Percentiles rank a stretch among this genome's conserved stretches.
Conservation (phyloP, 2,329 filamentous ascomycete genomes). For the Podosphaera fusca region DNA sequence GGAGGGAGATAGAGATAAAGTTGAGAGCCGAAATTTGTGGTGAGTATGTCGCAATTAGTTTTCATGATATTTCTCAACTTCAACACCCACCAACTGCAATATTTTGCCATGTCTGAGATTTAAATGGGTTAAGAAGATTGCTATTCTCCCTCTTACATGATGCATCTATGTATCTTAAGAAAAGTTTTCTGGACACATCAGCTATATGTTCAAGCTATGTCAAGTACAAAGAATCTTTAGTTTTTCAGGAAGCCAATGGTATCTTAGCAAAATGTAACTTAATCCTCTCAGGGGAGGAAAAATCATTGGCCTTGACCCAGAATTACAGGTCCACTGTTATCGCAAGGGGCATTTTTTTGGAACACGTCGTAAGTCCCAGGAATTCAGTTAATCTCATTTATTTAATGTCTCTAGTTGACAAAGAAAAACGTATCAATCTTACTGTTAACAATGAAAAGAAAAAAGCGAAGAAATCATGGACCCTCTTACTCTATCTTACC, state of each 20-base stretch:
- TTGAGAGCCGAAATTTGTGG: conserved; percentile 7
- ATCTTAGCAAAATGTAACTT: no score
- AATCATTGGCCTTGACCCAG: conserved; percentile 64
- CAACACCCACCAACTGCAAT: no score
- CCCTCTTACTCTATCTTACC: conserved; percentile 67
- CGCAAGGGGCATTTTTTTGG: conserved; percentile 74
- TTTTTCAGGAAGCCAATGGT: no score
- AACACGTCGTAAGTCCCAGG: conserved; percentile 52
- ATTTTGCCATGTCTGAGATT: no score
- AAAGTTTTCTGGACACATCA: no score
- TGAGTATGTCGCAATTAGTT: not conserved
- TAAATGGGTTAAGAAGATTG: no score
- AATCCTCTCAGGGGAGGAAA: conserved; percentile 48
- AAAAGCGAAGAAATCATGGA: conserved; percentile 51
- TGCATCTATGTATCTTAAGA: no score
- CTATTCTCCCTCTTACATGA: no score
- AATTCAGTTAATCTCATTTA: not conserved
- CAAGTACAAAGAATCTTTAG: no score
- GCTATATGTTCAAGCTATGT: no score
- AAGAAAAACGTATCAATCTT: conserved; percentile 33
- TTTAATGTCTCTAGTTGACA: conserved; percentile 42
- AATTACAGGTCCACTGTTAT: conserved; percentile 79
- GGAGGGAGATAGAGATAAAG: conserved; percentile 6
- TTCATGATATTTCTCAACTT: no score
- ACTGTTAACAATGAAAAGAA: no score